Conservation (phyloP, 495 filamentous ascomycete genomes). For the Aspergillus diversus region DNA sequence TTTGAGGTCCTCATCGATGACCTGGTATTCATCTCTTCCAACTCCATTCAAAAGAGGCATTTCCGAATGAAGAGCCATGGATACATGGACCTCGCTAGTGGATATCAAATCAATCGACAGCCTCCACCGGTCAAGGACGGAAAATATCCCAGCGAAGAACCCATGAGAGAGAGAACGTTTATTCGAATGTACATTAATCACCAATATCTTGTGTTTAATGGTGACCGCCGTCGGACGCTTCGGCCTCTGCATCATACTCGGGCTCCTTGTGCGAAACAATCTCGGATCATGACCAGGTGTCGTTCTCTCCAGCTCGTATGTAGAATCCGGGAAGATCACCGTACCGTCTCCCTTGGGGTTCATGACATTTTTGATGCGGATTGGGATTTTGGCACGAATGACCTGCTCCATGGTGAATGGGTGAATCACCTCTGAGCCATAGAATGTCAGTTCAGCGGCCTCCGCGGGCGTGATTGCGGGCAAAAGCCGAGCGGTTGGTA, state of each 20-base stretch:
- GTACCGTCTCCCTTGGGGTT: slow-evolving; percentile 88
- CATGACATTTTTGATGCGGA: slow-evolving; percentile 98
- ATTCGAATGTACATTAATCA: slow-evolving; percentile 95
- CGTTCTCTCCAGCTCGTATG: slow-evolving; percentile 49
- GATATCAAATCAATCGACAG: slow-evolving; percentile 93
- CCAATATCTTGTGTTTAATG: slow-evolving; percentile 88
- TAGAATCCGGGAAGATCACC: slow-evolving; percentile 67
- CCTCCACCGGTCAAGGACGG: slow-evolving; percentile 75
- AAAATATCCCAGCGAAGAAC: slow-evolving; percentile 90
- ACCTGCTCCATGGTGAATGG: slow-evolving; percentile 99
- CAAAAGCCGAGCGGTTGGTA: slow-evolving; percentile 79
- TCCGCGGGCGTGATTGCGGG: slow-evolving; percentile 81
- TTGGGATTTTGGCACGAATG: slow-evolving; percentile 87
- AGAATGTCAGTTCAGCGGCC: slow-evolving; percentile 89
- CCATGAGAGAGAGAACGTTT: slow-evolving; percentile 85
- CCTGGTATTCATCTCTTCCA: slow-evolving; percentile 63
- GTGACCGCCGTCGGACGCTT: slow-evolving; percentile 91
- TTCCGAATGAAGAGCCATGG: slow-evolving; percentile 85
- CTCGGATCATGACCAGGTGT: slow-evolving; percentile 50
- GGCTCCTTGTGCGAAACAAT: slow-evolving; percentile 52
- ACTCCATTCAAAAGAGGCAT: slow-evolving; percentile 54
- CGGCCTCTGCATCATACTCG: slow-evolving; percentile 52
- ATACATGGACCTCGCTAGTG: slow-evolving; percentile 92
- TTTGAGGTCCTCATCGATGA: slow-evolving; percentile 66
- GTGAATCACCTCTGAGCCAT: slow-evolving; percentile 94